These are phyloP conservation scores for Monascus purpureus DNA, from an alignment of 495 filamentous ascomycete species.

Conservation along the genomic window DNA sequence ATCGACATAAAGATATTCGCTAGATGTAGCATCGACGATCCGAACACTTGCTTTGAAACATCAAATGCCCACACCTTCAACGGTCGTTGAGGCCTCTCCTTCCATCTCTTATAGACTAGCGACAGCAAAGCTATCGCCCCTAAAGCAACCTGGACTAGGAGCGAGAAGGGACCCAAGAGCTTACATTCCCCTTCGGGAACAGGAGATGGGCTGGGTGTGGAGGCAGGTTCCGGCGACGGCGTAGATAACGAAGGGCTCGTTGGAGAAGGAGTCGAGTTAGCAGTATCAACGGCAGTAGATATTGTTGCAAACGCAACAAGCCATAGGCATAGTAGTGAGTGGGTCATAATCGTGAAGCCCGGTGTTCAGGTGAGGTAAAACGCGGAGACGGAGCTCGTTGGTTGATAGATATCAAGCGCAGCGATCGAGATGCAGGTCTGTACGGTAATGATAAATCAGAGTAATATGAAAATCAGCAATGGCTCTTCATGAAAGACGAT, in stretches of 20 bases:
- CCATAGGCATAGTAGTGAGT: too few species aligned
- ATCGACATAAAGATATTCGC: constrained; percentile 92
- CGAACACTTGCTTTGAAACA: constrained; percentile 94
- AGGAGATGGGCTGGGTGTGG: constrained; percentile 6
- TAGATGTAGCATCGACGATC: constrained; percentile 75
- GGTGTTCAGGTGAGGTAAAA: too few species aligned
- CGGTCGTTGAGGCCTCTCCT: constrained; percentile 81
- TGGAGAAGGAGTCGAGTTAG: neutral
- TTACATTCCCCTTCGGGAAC: constrained; percentile 53
- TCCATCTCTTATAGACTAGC: constrained; percentile 84
- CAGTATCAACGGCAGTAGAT: constrained; percentile 7
- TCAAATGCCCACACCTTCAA: constrained; percentile 95
- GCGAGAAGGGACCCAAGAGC: constrained; percentile 72
- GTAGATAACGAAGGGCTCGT: neutral
- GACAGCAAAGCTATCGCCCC: constrained; percentile 70
- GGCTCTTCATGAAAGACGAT: too few species aligned
- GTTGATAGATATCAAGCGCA: too few species aligned
- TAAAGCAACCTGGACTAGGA: constrained; percentile 80
- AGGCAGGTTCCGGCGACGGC: too few species aligned
- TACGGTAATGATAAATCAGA: too few species aligned
- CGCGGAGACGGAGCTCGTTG: too few species aligned
- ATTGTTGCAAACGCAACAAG: constrained; percentile 9
- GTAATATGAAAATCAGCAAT: too few species aligned
- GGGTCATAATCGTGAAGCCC: too few species aligned
- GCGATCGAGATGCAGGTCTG: too few species aligned